phyloP scores from a whole-genome alignment of 202 grass and related monocot genomes.

The Thinopyrum obtusiflorum region DNA sequence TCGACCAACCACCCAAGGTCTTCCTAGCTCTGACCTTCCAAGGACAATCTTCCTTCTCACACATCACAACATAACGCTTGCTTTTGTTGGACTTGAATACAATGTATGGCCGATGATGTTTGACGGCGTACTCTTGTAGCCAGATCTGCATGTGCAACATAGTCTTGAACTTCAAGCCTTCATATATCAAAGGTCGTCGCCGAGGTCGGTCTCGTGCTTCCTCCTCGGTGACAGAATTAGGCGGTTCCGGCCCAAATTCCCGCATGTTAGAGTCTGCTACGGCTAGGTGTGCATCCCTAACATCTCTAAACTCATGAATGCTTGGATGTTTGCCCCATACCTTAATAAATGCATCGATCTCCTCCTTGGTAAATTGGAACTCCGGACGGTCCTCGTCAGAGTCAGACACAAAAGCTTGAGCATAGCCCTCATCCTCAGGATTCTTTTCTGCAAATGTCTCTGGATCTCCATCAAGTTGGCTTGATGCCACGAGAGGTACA shows the following conservation, averaged over 20 bases:
- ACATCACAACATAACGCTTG: not conserved
- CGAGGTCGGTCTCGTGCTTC: not conserved
- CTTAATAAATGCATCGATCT: not conserved
- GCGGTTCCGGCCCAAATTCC: not conserved
- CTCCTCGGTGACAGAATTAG: not conserved
- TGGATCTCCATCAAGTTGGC: not conserved
- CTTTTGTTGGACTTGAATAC: not conserved
- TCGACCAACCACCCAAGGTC: no score
- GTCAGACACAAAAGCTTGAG: not conserved
- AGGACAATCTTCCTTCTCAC: no score
- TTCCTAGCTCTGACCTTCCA: no score
- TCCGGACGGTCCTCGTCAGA: not conserved
- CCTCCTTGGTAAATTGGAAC: not conserved
- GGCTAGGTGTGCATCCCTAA: not conserved
- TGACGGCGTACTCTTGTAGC: not conserved
- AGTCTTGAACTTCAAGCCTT: not conserved
- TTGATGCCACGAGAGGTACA: not conserved
- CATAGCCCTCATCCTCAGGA: not conserved
- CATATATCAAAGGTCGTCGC: not conserved
- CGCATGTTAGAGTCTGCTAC: not conserved
- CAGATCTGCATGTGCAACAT: not conserved
- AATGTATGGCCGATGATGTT: not conserved
- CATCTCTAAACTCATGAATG: not conserved
- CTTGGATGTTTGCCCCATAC: not conserved
- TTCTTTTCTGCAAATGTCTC: not conserved